Conservation (phyloP, 768 basidiomycete genomes). For the Russula vinacea region DNA sequence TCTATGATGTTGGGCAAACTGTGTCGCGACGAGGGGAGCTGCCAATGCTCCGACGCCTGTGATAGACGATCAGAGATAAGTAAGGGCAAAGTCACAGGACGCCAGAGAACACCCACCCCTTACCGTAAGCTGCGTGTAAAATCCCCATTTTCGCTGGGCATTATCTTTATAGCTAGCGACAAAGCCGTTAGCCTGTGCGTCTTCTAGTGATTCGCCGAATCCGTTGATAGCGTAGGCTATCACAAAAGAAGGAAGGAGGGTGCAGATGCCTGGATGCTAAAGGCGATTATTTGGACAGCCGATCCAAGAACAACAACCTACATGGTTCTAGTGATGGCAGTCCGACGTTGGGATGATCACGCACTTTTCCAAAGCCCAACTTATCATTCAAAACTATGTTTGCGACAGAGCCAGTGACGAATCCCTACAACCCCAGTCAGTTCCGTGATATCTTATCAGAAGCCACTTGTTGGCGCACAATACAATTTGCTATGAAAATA, state of each 20-base stretch:
- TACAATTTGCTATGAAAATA: slow-evolving; percentile 53
- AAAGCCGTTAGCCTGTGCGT: slow-evolving; percentile 70
- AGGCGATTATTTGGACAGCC: slow-evolving; percentile 51
- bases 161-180: slow-evolving; percentile 58
- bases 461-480: slow-evolving; percentile 35
- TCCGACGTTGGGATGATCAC: not conserved
- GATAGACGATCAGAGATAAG: not conserved
- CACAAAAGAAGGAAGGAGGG: slow-evolving; percentile 63
- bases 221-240: slow-evolving; percentile 48
- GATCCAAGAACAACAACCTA: slow-evolving; percentile 48
- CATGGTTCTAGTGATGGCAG: not conserved
- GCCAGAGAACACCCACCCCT: not conserved
- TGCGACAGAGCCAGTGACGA: slow-evolving; percentile 44
- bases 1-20: slow-evolving; percentile 59
- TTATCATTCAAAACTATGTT: slow-evolving; percentile 49
- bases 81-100: not conserved
- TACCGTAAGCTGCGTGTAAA: slow-evolving; percentile 63
- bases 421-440: slow-evolving; percentile 41
- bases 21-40: slow-evolving; percentile 75
- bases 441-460: not conserved
- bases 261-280: slow-evolving; percentile 50
- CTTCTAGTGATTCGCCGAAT: slow-evolving; percentile 52
- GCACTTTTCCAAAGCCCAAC: slow-evolving; percentile 49
- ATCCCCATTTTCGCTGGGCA: slow-evolving; percentile 64
- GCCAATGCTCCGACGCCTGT: slow-evolving; percentile 62